Evolutionary conservation across 495 filamentous ascomycete genomes (phyloP), one percentile per base, ranked within the genome.

Genomic region (Xylaria bambusicola): DNA sequence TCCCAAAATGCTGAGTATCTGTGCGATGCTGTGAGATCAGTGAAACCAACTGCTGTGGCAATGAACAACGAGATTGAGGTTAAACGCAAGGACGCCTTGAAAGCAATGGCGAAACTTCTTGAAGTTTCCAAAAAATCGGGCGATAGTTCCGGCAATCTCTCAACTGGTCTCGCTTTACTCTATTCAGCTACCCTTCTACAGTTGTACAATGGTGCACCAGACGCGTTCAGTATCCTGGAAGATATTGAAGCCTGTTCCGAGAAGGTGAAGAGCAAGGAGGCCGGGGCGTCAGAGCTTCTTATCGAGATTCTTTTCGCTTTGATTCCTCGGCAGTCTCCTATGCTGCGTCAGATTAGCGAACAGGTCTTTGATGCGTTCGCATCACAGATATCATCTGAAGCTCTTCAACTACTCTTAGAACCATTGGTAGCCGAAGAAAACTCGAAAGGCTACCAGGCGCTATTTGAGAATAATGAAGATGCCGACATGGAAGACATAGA

Each of bases 221-320:
- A 98, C 63, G 90, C 92, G 6, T 78, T 91, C 1, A 81, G 80
- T 2, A 84, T 92, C 60, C 79, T 94, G 6, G 82, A 88, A 17
- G 91, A 96, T 64, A 71, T 96, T 9, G 82, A 87, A 47, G 76
- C 84, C 42, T 89, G 86, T 70, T 91, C 88, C 61, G 77, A 88
- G 47, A 86, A 87, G 53, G 73, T 82, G 71, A 82, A 84, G 58
- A 78, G 79, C 26, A 75, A 78, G 10, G 82, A 83, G 15, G 66
- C 75, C 1, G 87, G 89, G 40, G 82, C 83, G 2, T 85, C 89
- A 0, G 87, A 90, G 64, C 84, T 89, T 18, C 72, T 98, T 26
- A 85, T 97, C 18, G 95, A 97, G 61, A 87, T 97, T 50, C 74
- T 98, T 15, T 77, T 98, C 9, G 87, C 88, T 62, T 90, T 97